Conservation (phyloP, 768 basidiomycete species). For the Boletus pseudo-olivaceus region DNA sequence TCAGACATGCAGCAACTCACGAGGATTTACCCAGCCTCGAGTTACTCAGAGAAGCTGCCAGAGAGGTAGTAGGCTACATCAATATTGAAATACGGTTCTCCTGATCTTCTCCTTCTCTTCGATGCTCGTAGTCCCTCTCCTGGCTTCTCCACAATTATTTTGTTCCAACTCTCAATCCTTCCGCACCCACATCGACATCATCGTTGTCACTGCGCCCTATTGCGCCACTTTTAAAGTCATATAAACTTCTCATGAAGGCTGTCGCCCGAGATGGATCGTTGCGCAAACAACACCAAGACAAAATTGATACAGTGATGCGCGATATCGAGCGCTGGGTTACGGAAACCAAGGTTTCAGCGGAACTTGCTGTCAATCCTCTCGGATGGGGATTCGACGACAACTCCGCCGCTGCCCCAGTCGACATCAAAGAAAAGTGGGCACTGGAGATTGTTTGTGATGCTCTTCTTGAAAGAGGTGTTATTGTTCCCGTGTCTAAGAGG, state of each 20-base stretch:
- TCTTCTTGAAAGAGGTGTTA: conserved; percentile 64
- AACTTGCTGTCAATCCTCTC: conserved; percentile 41
- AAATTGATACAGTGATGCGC: conserved; percentile 48
- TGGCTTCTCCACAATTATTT: conserved; percentile 89
- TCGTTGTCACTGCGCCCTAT: conserved; percentile 50
- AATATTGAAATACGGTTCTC: neutral
- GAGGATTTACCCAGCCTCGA: conserved; percentile 88
- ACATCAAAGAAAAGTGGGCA: conserved; percentile 61
- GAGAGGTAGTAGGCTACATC: conserved; percentile 47
- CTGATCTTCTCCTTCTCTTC: conserved; percentile 5
- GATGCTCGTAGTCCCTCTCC: conserved; percentile 55
- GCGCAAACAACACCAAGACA: conserved; percentile 44
- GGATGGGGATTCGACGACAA: conserved; percentile 42
- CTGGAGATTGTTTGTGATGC: conserved; percentile 63
- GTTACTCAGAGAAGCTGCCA: conserved; percentile 70
- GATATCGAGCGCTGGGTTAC: conserved; percentile 78
- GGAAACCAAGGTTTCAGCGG: conserved; percentile 64
- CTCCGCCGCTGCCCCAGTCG: conserved; percentile 36
- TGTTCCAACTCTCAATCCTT: conserved; percentile 66
- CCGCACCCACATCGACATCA: conserved; percentile 33
- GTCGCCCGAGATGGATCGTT: conserved; percentile 65
- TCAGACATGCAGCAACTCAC: conserved; percentile 94
- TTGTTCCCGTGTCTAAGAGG: conserved; percentile 87
- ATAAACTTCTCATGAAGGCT: conserved; percentile 66
- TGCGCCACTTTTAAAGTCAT: conserved; percentile 63